Conservation (phyloP, 176 grass and related monocot genomes). For the Phyllostachys edulis region DNA sequence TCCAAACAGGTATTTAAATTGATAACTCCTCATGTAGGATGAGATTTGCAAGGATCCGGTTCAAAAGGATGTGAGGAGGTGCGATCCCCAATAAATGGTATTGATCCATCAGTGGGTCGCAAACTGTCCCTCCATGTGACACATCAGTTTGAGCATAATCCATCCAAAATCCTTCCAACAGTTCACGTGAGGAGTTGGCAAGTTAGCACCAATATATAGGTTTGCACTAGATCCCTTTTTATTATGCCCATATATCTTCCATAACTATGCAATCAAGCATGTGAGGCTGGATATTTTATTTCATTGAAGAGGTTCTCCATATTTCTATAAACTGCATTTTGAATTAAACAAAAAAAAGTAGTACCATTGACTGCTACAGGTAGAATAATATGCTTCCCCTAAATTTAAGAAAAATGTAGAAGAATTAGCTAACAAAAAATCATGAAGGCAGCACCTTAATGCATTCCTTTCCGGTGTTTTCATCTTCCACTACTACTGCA, state of each 20-base stretch:
- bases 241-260: neutral
- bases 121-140: constrained; percentile 2
- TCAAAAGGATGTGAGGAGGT: constrained; percentile 4
- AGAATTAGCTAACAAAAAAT: constrained; percentile 7
- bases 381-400: neutral
- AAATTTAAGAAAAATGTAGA: neutral
- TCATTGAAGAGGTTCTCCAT: constrained; percentile 7
- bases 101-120: neutral
- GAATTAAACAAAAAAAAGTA: neutral
- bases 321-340: constrained; percentile 12
- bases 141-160: neutral
- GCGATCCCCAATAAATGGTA: neutral
- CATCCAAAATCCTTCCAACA: constrained; percentile 10
- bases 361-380: neutral
- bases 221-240: neutral
- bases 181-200: neutral
- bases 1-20: neutral
- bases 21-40: neutral
- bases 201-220: constrained; percentile 14
- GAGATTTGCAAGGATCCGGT: neutral
- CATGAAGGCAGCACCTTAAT: constrained; percentile 65
- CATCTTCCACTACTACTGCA: constrained; percentile 94
- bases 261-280: constrained; percentile 5
- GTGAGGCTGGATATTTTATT: neutral
- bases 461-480: constrained; percentile 97